A percentile compares a stretch with the other conserved stretches of the same genome.
These are phyloP conservation scores for Cladophialophora exuberans DNA, from an alignment of 2,329 filamentous ascomycete species.

Conservation along the genomic window DNA sequence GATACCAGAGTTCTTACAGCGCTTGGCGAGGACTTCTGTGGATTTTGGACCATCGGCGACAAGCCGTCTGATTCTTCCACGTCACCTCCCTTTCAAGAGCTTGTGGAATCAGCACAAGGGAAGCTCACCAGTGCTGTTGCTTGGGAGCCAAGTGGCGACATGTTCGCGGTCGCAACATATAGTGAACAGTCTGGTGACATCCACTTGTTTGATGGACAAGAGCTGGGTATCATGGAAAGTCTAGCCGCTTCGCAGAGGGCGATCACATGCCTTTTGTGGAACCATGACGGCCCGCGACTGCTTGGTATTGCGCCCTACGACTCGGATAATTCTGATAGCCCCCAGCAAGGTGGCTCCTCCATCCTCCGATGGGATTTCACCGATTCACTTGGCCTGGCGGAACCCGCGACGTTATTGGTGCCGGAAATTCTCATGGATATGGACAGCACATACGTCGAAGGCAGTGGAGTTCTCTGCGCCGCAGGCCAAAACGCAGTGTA, in stretches of 20 bases:
- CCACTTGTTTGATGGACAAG: slow-evolving; percentile 48
- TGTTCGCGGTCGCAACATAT: slow-evolving; percentile 52
- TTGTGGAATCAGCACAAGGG: slow-evolving; percentile 19
- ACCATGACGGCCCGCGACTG: slow-evolving; percentile 43
- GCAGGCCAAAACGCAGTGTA: slow-evolving; percentile 32
- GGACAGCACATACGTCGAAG: slow-evolving; percentile 45
- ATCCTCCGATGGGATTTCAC: slow-evolving; percentile 48
- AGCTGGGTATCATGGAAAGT: slow-evolving; percentile 46
- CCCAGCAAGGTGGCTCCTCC: slow-evolving; percentile 21
- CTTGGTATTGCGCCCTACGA: slow-evolving; percentile 49
- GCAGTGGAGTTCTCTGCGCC: slow-evolving; percentile 40
- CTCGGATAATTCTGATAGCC: slow-evolving; percentile 23
- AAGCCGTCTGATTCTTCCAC: slow-evolving; percentile 4
- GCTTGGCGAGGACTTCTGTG: slow-evolving; percentile 49
- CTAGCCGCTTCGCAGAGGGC: slow-evolving; percentile 49
- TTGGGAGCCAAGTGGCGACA: slow-evolving; percentile 49
- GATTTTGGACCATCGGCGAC: slow-evolving; percentile 45
- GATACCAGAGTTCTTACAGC: slow-evolving; percentile 48
- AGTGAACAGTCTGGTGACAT: slow-evolving; percentile 47
- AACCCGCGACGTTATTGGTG: slow-evolving; percentile 30
- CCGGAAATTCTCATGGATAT: slow-evolving; percentile 45
- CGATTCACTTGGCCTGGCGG: slow-evolving; percentile 19
- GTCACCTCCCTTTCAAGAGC: slow-evolving; percentile 22
- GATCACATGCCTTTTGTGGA: slow-evolving; percentile 49
- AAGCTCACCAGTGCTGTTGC: slow-evolving; percentile 48